Evolutionary conservation across 371 early-diverging fungal species (phyloP), one percentile per base, ranked within the genome.

Genomic region (Batrachochytrium dendrobatidis): DNA sequence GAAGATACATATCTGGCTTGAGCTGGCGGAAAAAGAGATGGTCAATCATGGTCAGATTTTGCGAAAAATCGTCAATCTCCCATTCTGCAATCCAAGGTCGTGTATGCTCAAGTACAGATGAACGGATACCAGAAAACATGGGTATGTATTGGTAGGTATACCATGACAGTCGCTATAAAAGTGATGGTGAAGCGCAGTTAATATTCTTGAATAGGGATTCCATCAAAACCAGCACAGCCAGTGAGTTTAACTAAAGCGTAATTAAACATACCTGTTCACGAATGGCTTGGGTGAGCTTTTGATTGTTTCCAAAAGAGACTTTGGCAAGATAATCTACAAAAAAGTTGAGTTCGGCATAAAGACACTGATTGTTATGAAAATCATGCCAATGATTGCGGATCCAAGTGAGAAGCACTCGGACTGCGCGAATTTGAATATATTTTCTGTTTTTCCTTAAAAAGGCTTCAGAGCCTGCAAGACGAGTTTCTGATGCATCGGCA

Each of bases 371-470:
- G 4, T 43, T 48, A 44, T 71, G 71, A 62, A 79, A 79, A 53
- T 79, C 80, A 34, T 69, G 66, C 80, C 80, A 79, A 53, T 76
- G 72, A 56, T 74, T 73, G 53, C 67, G 70, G 44, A 76, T 64
- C 80, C 80, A 79, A 10, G 63, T 60, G 43, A 79, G 34, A 12
- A 79, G 35, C 22, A 66, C 59, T n/a, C 63, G 35, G 20, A 72
- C 57, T n/a, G 71, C 67, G 18, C 77, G 60, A 2, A 52, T 30
- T 49, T 74, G 75, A 39, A 79, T 73, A 25, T 55, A 55, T 30
- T 66, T 68, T 10, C 68, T 61, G 53, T 68, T 50, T 32, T 66
- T 62, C 35, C 66, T 62, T 46, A 74, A 61, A 56, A 70, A 71
- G 6, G 58, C 24, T 32, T 73, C 69, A 15, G 72, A 64, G 29